Percentiles rank a stretch among this genome's conserved stretches.
Evolutionary conservation across 768 basidiomycete genomes (phyloP).

Genomic region (Fomitopsis pulvina): DNA sequence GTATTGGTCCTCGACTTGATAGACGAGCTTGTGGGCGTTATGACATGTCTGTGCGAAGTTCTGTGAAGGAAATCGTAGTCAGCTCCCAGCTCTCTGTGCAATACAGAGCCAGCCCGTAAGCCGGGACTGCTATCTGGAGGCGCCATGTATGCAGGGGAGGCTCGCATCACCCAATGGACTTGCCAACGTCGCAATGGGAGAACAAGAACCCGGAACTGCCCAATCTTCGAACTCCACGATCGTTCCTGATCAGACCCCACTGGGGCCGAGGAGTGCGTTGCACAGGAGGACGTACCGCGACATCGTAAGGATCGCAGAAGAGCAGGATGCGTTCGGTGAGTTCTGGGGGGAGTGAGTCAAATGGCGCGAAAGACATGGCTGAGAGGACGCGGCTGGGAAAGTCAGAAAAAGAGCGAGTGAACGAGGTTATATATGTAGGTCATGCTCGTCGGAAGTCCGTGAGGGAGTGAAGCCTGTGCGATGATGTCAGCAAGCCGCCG

Average conservation of each 20-base stretch:
- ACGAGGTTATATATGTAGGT: not conserved
- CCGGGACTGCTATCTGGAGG: no score
- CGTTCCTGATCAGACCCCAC: not conserved
- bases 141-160: no score
- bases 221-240: not conserved
- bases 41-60: slow-evolving; percentile 51
- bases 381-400: not conserved
- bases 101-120: no score
- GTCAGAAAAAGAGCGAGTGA: not conserved
- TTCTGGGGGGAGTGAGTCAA: slow-evolving; percentile 43
- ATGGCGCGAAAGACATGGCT: not conserved
- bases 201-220: no score
- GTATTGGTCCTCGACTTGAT: slow-evolving; percentile 43
- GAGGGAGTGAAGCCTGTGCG: not conserved
- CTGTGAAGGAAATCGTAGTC: slow-evolving; percentile 1
- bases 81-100: no score
- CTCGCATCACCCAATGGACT: no score
- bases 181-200: no score
- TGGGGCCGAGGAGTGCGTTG: no score
- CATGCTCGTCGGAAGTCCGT: not conserved
- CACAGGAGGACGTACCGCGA: slow-evolving; percentile 31
- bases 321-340: slow-evolving; percentile 51
- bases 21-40: slow-evolving; percentile 41
- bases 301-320: slow-evolving; percentile 47
- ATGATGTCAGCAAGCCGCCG: not conserved